Conservation (phyloP, 1,139 yeast species). For the Suhomyces ambrosiae region DNA sequence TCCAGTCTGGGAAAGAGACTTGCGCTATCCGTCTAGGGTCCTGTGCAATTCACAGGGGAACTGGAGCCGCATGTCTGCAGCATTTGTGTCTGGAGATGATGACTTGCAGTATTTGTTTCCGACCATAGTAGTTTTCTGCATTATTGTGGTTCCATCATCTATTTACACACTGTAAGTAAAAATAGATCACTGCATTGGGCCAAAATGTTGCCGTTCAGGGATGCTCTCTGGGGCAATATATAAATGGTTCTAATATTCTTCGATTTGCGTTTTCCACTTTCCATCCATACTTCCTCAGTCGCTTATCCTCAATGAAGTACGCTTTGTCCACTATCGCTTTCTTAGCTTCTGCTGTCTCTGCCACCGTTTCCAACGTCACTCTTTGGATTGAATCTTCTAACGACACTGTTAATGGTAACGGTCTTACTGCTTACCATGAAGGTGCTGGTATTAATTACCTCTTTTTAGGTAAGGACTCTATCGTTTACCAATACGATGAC, state of each 20-base stretch:
- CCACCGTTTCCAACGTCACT: constrained; percentile 4
- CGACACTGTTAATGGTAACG: constrained; percentile 7
- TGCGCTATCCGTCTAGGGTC: no score
- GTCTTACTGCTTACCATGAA: constrained; percentile 35
- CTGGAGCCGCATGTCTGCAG: no score
- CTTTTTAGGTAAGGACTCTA: constrained; percentile 30
- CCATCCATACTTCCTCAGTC: not conserved
- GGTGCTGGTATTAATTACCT: constrained; percentile 59
- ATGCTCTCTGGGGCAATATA: no score
- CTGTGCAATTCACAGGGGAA: no score
- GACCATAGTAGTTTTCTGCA: no score
- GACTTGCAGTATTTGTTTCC: no score
- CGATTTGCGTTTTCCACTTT: not conserved
- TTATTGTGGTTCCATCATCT: not conserved
- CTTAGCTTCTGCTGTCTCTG: constrained; percentile 9
- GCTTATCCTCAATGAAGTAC: constrained; percentile 11
- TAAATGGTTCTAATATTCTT: not conserved
- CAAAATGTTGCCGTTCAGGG: no score
- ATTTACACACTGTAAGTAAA: no score
- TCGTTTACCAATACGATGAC: constrained; percentile 10
- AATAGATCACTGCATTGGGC: not conserved
- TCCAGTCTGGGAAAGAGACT: no score
- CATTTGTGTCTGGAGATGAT: no score
- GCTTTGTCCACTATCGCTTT: constrained; percentile 8
- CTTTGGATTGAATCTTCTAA: constrained; percentile 9